phyloP scores from a whole-genome alignment of 2,329 filamentous ascomycete genomes.

The Verticillium isaacii region DNA sequence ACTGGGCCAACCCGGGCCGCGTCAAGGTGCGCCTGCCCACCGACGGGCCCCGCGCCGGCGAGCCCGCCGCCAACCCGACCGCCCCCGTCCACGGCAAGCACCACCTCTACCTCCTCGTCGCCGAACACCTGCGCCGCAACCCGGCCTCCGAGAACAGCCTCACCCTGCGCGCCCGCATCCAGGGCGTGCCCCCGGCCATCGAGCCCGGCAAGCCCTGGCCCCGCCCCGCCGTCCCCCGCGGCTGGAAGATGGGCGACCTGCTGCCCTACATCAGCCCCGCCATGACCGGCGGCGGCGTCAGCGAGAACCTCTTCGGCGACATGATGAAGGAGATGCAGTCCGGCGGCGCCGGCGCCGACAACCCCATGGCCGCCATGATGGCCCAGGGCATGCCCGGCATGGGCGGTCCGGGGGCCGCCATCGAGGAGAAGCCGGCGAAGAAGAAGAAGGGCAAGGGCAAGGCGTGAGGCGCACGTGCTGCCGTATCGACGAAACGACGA shows the following conservation, averaged over 20 bases:
- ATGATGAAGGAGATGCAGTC: conserved; percentile 90
- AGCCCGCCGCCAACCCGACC: conserved; percentile 39
- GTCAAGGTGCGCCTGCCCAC: conserved; percentile 56
- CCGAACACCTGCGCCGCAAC: conserved; percentile 69
- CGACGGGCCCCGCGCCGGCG: conserved; percentile 43
- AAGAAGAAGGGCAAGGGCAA: conserved; percentile 45
- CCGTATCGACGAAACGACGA: too few relatives aligned
- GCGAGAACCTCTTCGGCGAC: conserved; percentile 90
- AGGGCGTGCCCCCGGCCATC: conserved; percentile 63
- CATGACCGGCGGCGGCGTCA: conserved; percentile 87
- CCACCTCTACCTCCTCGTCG: conserved; percentile 79
- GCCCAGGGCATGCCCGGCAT: conserved; percentile 22
- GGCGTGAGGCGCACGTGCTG: conserved; percentile 12
- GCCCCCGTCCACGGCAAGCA: conserved; percentile 66
- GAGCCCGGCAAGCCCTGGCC: conserved; percentile 64
- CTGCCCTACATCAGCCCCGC: conserved; percentile 85
- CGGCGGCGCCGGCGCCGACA: conserved; percentile 28
- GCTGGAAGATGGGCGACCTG: conserved; percentile 85
- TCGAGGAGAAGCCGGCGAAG: conserved; percentile 38
- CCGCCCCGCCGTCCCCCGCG: conserved; percentile 69
- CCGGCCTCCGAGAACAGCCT: conserved; percentile 67
- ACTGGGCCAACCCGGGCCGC: conserved; percentile 94
- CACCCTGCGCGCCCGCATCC: conserved; percentile 67
- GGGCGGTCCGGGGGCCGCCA: conserved; percentile 19
- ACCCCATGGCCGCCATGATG: conserved; percentile 40